These are phyloP conservation scores for Raddia guianensis DNA, from an alignment of 176 grass and related monocot species.

Conservation along the genomic window DNA sequence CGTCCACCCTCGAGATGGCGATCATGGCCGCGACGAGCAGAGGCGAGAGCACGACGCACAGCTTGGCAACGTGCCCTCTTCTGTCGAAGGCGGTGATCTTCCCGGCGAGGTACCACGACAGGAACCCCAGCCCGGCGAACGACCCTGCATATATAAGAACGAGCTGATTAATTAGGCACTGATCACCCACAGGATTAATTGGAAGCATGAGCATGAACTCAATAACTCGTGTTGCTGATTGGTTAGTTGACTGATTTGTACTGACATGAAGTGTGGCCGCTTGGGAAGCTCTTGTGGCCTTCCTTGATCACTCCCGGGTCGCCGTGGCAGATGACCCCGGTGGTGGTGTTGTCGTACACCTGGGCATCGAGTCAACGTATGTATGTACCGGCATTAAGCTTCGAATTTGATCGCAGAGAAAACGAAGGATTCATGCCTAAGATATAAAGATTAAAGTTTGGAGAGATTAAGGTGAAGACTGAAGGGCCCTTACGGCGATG, in stretches of 20 bases:
- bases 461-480: neutral
- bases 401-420: neutral
- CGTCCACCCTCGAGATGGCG: slow-evolving; percentile 64
- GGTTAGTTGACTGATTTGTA: too few relatives aligned
- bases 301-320: slow-evolving; percentile 52
- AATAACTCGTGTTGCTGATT: neutral
- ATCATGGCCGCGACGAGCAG: slow-evolving; percentile 57
- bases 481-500: slow-evolving; percentile 28
- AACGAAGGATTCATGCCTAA: neutral
- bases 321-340: slow-evolving; percentile 49
- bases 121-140: slow-evolving; percentile 65
- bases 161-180: neutral
- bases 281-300: slow-evolving; percentile 69
- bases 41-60: slow-evolving; percentile 62
- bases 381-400: neutral
- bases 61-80: slow-evolving; percentile 60
- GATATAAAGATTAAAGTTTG: neutral
- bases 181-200: neutral
- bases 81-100: slow-evolving; percentile 65
- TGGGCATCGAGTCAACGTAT: neutral
- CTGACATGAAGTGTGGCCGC: slow-evolving; percentile 56
- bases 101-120: slow-evolving; percentile 71
- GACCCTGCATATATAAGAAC: slow-evolving; percentile 38
- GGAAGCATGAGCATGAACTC: neutral
- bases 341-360: slow-evolving; percentile 51